Conservation (phyloP, 108 stramenopile genomes). For the Pseudonitzschia delicatissima region DNA sequence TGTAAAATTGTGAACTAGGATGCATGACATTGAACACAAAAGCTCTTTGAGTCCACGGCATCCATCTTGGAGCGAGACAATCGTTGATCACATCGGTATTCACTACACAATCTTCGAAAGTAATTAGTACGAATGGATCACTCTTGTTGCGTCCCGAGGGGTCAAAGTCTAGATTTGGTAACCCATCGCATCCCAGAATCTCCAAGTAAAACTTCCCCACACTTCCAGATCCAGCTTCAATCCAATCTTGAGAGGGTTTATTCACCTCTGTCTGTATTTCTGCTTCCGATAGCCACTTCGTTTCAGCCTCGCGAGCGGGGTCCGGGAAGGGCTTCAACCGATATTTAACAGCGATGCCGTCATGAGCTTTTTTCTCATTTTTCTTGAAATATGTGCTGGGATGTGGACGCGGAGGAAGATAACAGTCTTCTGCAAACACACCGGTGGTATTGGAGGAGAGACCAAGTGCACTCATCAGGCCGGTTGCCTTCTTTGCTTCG, state of each 20-base stretch:
- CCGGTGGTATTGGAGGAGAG: background rate
- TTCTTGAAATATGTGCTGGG: background rate
- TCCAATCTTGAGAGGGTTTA: conserved; percentile 54
- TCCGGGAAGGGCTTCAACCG: conserved; percentile 62
- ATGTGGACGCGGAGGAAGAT: background rate
- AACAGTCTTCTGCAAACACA: conserved; percentile 2
- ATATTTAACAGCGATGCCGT: conserved; percentile 22
- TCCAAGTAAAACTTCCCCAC: conserved; percentile 63
- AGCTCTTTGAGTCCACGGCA: conserved; percentile 75
- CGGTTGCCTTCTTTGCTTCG: conserved; percentile 5
- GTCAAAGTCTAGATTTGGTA: conserved; percentile 52
- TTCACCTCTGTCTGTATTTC: conserved; percentile 44
- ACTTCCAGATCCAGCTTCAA: conserved; percentile 59
- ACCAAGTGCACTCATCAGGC: conserved; percentile 5
- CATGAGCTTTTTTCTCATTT: background rate
- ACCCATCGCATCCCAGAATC: conserved; percentile 56
- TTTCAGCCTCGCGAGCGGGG: conserved; percentile 51
- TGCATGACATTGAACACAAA: conserved; percentile 62
- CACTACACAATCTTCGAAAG: conserved; percentile 69
- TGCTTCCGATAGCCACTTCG: conserved; percentile 39
- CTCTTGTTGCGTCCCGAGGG: conserved; percentile 57
- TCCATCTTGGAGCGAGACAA: conserved; percentile 63
- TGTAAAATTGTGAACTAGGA: conserved; percentile 4
- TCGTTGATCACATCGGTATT: conserved; percentile 74
- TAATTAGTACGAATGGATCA: conserved; percentile 57